These are phyloP conservation scores for Tuber calosporum DNA, from an alignment of 495 filamentous ascomycete genomes.

Conservation along the genomic window DNA sequence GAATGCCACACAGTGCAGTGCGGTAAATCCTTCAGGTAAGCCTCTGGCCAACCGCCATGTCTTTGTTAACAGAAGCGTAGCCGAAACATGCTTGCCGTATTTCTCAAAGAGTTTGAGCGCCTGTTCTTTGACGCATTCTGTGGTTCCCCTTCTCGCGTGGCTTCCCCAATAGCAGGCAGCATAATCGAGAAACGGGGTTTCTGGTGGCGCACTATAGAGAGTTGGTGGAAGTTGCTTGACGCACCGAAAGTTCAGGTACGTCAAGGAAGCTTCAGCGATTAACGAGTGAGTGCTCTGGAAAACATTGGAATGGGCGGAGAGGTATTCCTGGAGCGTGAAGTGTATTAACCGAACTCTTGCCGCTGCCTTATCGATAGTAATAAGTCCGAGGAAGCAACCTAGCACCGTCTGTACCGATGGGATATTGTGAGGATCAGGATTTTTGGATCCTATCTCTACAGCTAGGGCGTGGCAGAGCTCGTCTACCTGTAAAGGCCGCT, in stretches of 20 bases:
- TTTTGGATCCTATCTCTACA: not conserved
- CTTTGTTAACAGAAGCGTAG: not conserved
- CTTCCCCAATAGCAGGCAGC: conserved; percentile 1
- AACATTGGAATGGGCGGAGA: not conserved
- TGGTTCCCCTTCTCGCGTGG: not conserved
- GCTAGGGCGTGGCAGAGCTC: not conserved
- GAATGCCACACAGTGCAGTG: not conserved
- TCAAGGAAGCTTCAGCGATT: not conserved
- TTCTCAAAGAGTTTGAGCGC: not conserved
- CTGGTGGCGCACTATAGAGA: not conserved
- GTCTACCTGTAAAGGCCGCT: not conserved
- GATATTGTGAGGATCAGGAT: not conserved
- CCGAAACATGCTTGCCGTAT: not conserved
- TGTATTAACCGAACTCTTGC: conserved; percentile 20
- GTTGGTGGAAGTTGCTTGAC: not conserved
- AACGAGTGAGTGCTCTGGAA: not conserved
- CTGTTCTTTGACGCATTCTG: not conserved
- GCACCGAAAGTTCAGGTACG: not conserved
- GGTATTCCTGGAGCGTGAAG: conserved; percentile 28
- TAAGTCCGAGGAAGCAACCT: conserved; percentile 17
- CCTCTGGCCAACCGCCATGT: not conserved
- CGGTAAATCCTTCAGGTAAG: not conserved
- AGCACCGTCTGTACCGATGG: conserved; percentile 1
- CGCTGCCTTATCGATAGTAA: conserved; percentile 12
- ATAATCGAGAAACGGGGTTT: not conserved